Evolutionary conservation across 2,329 filamentous ascomycete genomes (phyloP), one percentile per base, ranked within the genome.

Genomic region (Didymella pinodella): DNA sequence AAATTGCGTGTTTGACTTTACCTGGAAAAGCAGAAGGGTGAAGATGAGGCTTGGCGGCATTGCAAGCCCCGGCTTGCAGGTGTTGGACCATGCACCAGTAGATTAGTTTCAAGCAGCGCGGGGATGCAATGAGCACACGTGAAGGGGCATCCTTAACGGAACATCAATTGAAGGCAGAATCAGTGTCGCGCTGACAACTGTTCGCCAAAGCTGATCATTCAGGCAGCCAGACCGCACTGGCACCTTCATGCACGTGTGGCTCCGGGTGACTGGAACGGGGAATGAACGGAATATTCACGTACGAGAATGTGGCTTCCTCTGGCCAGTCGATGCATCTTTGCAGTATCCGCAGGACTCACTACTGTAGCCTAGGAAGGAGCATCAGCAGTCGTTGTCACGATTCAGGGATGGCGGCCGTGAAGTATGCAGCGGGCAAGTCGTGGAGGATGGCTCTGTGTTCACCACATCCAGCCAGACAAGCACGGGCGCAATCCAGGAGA

Each of bases 301-400:
- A 83, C 81, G 79, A 72, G 81, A 82, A 65, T 80, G 71, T 63
- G 79, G 76, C 68, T 73, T 80, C 69, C 80, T 78, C 70, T 76
- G 75, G 79, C 80, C 80, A 74, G 77, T 76, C 45, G 78, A 71
- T 63, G 75, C 72, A 62, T 76, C 71, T 76, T 82, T 83, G 77
- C 81, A 83, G 69, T 83, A 83, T 54, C 81, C 81, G 70, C 81
- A 83, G 59, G 79, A 78, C 65, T 80, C 77, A 59, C 73, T 74
- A 64, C 80, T 78, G 70, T 83, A 83, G 69, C 81, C 81, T 83
- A 57, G 28, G 48, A 61, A 55, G 52, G 52, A 53, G 52, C 56
- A 59, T 59, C 56, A 61, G 51, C 51, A 71, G 66, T 64, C 54
- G 57, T 45, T 41, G 59, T 54, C 53, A 61, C 47, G 34, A 52